Evolutionary conservation across 495 filamentous ascomycete genomes (phyloP).

Genomic region (Thermothielavioides terrestris): DNA sequence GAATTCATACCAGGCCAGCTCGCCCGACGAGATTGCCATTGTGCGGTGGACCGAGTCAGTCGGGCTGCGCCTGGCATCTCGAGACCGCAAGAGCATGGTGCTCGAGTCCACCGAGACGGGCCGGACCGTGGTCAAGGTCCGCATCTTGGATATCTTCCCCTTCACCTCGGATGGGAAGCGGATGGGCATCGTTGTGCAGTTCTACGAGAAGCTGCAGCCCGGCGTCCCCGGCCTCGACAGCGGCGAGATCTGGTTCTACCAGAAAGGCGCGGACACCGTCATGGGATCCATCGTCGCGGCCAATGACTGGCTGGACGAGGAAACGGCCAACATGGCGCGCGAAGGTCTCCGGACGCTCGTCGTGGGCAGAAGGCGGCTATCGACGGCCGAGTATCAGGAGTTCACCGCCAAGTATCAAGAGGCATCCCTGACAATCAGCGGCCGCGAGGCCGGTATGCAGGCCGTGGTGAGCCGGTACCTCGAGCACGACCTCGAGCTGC

Average conservation of each 20-base stretch:
- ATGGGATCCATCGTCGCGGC: conserved; percentile 89
- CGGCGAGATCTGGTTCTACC: conserved; percentile 94
- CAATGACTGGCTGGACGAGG: conserved; percentile 98
- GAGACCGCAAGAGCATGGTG: conserved; percentile 76
- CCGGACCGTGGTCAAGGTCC: conserved; percentile 70
- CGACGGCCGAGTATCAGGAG: conserved; percentile 62
- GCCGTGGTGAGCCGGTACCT: conserved; percentile 70
- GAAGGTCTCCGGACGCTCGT: conserved; percentile 94
- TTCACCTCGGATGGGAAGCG: conserved; percentile 96
- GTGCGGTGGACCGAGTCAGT: conserved; percentile 92
- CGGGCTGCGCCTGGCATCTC: conserved; percentile 73
- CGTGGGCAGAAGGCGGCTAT: conserved; percentile 77
- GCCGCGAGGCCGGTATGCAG: conserved; percentile 73
- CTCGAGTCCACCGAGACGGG: conserved; percentile 74
- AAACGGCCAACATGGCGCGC: conserved; percentile 96
- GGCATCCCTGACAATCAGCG: conserved; percentile 69
- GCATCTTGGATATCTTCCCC: conserved; percentile 89
- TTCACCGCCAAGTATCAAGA: conserved; percentile 69
- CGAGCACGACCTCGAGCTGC: conserved; percentile 79
- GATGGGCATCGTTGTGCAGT: conserved; percentile 96
- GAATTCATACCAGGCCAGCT: conserved; percentile 90
- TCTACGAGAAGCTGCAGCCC: conserved; percentile 46
- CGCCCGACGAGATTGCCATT: conserved; percentile 97
- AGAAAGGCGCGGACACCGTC: conserved; percentile 96
- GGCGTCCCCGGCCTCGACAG: conserved; percentile 32